Evolutionary conservation across 805 yeast genomes (phyloP), one percentile per base, ranked within the genome.

Genomic region (Osmozyma mogii): DNA sequence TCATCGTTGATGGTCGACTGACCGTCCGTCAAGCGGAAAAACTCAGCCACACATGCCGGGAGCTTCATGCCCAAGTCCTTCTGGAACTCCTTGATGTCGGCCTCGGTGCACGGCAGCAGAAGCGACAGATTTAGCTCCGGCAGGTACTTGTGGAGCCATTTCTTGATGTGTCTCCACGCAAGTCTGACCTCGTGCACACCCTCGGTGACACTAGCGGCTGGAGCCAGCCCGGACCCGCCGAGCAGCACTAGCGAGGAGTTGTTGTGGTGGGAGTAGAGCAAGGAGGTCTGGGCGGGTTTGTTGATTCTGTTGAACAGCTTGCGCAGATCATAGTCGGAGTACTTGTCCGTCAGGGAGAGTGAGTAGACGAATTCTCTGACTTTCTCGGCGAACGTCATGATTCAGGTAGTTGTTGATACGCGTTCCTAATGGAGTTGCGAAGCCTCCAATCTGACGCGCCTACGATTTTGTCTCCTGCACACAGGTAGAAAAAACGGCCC

Each of bases 161-260:
- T 64, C 42, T 84, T 89, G 34, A 89, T 76, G 46, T 88, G 88
- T 38, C 82, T 71, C 97, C 97, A 89, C 9, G 96, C 82, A 14
- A 77, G 70, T 21, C 79, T 65, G 2, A 72, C 64, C 38, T 88
- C 84, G 31, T 89, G 76, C 15, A 82, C 78, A 27, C 94, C 94
- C 25, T 75, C 81, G 11, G 51, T 56, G 44, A 40, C 69, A 32
- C 50, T 67, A 36, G 50, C 60, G 36, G 40, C 68, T 14, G 32
- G 42, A 16, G 31, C 14, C 36, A 11, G 32, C 35, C 21, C 6
- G 25, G 25, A 13, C 6, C 6, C 7, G 11, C 23, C 11, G 6
- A 41, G 32, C 5, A 54, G 40, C 3, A 38, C 45, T 4, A 46
- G 33, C n/a, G 55, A 35, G 11, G 49, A 49, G 18, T 38, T 43